phyloP scores from a whole-genome alignment of 768 basidiomycete species.

The Auricularia sp. region DNA sequence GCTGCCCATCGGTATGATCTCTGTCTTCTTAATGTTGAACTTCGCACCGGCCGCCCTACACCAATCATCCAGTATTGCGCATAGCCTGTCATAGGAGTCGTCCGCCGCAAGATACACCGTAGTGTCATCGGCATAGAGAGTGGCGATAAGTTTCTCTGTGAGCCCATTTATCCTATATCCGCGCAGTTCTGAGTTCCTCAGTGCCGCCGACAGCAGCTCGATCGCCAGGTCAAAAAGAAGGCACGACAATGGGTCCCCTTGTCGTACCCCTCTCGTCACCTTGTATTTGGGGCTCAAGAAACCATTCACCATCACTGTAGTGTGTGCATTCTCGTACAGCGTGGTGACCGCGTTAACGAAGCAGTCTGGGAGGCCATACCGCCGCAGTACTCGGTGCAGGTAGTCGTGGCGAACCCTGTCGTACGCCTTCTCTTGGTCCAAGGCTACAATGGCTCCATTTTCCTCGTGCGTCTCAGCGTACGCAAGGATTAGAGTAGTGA shows the following conservation, averaged over 20 bases:
- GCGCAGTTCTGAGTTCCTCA: not conserved
- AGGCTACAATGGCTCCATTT: slow-evolving; percentile 9
- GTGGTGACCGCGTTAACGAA: slow-evolving; percentile 15
- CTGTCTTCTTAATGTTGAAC: slow-evolving; percentile 33
- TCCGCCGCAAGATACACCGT: slow-evolving; percentile 22
- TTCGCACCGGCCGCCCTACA: slow-evolving; percentile 29
- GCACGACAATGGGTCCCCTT: slow-evolving; percentile 16
- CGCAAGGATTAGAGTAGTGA: slow-evolving; percentile 6
- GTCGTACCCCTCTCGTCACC: slow-evolving; percentile 12
- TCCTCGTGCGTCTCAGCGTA: slow-evolving; percentile 7
- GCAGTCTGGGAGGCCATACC: slow-evolving; percentile 5
- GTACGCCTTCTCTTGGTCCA: slow-evolving; percentile 15
- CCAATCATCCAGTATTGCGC: slow-evolving; percentile 26
- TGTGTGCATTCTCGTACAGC: slow-evolving; percentile 10
- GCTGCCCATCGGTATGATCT: slow-evolving; percentile 25
- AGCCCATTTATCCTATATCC: too few relatives aligned
- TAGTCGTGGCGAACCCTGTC: slow-evolving; percentile 13
- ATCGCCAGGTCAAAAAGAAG: slow-evolving; percentile 15
- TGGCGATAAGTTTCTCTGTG: slow-evolving; percentile 15
- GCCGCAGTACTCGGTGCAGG: slow-evolving; percentile 7
- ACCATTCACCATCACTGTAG: slow-evolving; percentile 10
- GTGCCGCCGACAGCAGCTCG: slow-evolving; percentile 9
- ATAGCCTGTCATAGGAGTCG: slow-evolving; percentile 19
- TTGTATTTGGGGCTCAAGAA: not conserved
- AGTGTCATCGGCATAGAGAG: slow-evolving; percentile 34